phyloP scores from a whole-genome alignment of 2,329 filamentous ascomycete species.

The Ascochyta koolunga region DNA sequence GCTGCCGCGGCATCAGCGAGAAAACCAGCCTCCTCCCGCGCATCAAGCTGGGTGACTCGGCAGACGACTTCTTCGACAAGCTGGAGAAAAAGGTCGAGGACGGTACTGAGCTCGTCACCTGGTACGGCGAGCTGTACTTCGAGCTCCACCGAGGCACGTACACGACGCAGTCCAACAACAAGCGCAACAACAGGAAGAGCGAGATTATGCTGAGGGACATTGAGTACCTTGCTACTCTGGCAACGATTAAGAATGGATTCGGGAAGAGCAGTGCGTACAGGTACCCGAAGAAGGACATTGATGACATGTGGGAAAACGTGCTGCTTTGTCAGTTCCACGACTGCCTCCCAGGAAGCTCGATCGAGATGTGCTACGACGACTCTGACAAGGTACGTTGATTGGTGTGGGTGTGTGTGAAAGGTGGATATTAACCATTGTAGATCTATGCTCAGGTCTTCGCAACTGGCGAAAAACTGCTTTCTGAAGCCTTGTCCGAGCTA shows the following conservation, averaged over 20 bases:
- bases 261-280: constrained; percentile 64
- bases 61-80: constrained; percentile 91
- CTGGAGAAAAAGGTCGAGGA: constrained; percentile 76
- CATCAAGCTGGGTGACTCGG: constrained; percentile 84
- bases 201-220: constrained; percentile 87
- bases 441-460: constrained; percentile 84
- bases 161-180: constrained; percentile 97
- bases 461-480: constrained; percentile 73
- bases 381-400: constrained; percentile 69
- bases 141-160: constrained; percentile 97
- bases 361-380: constrained; percentile 98
- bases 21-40: constrained; percentile 82
- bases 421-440: constrained; percentile 36
- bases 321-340: constrained; percentile 97
- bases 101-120: constrained; percentile 80
- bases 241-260: constrained; percentile 71
- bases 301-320: constrained; percentile 92
- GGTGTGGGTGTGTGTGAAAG: accelerated
- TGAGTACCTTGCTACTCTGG: constrained; percentile 85
- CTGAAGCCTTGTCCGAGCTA: constrained; percentile 71
- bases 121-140: constrained; percentile 98
- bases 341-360: constrained; percentile 90
- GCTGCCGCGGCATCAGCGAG: constrained; percentile 90
- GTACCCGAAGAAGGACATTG: constrained; percentile 93
- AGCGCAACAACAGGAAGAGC: constrained; percentile 86